Evolutionary conservation across 1,284 basidiomycete genomes (phyloP), one percentile per base, ranked within the genome.

Genomic region (Microbotryum scabiosae): DNA sequence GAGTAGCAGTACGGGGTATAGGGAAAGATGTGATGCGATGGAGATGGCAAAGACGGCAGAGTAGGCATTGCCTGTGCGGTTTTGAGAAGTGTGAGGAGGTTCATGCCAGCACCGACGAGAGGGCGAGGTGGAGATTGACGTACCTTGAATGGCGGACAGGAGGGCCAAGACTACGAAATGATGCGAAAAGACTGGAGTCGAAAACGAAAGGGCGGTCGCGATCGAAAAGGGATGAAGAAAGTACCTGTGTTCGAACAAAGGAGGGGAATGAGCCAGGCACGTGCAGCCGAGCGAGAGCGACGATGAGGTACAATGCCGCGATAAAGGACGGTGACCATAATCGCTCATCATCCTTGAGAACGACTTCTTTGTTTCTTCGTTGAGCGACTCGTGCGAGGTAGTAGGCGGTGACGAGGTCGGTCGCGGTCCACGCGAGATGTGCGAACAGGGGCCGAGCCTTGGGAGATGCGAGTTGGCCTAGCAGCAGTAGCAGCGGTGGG

Each of bases 141-240:
- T 49, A 88, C 89, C 82, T 76, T 81, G 74, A 51, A 82, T 81
- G 0, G 89, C 88, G 60, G 85, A 84, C 76, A 85, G 81, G n/a
- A 96, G 73, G 1, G 85, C 74, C 1, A 86, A 72, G 1, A 94
- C 77, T 32, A 84, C 75, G 5, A 88, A 75, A 0, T 82, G 78
- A 70, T 87, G 91, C 72, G 92, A 88, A 21, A 97, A 77, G 0
- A 83, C 81, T 0, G 88, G 85, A 0, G 88, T 88, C 0, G 91
- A 93, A 9, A 85, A 76, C 0, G 90, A 86, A 3, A 92, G 76
- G 45, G 84, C 86, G 0, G 90, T 84, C 1, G 90, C 78, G 52
- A 93, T 74, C 6, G 88, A 77, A 73, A 94, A 93, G 5, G 93
- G 93, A 69, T 96, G 96, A 63, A 94, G 76, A 4, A 97, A 81